phyloP scores from a whole-genome alignment of 345 rosid species.

The Ceriops zippeliana region DNA sequence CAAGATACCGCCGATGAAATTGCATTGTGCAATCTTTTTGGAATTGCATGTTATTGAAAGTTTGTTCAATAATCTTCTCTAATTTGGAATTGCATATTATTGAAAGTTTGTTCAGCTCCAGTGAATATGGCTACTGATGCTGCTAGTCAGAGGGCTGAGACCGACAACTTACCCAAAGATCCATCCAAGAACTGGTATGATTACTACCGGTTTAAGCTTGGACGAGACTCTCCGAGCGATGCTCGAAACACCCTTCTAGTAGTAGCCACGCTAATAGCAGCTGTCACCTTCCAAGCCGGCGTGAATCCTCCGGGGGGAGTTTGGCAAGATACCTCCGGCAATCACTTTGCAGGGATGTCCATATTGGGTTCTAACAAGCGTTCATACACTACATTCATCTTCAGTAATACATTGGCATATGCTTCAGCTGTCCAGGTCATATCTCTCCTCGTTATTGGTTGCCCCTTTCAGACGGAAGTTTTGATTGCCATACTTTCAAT shows the following conservation, averaged over 20 bases:
- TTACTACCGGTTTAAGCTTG: background rate
- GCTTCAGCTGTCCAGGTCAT: conserved; percentile 13
- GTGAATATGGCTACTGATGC: no score
- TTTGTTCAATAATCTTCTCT: no score
- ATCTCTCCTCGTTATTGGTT: conserved; percentile 9
- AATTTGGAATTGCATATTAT: no score
- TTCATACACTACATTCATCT: conserved; percentile 27
- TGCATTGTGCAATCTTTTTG: no score
- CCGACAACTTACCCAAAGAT: no score
- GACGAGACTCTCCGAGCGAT: conserved; percentile 23
- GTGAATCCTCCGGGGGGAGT: conserved; percentile 36
- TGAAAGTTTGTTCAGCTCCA: no score
- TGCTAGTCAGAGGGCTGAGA: no score
- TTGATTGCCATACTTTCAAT: conserved; percentile 14
- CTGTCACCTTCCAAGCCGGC: conserved; percentile 40
- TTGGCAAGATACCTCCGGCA: conserved; percentile 19
- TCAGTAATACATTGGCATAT: conserved; percentile 15
- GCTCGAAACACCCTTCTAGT: conserved; percentile 25
- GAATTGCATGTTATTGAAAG: no score
- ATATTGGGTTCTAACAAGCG: conserved; percentile 9
- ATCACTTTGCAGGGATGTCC: background rate
- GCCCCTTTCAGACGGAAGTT: conserved; percentile 24
- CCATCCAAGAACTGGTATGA: no score
- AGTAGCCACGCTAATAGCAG: conserved; percentile 29
- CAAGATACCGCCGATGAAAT: no score